Evolutionary conservation across 192 early-diverging fungal genomes (phyloP).

Genomic region (Phycomyces nitens): DNA sequence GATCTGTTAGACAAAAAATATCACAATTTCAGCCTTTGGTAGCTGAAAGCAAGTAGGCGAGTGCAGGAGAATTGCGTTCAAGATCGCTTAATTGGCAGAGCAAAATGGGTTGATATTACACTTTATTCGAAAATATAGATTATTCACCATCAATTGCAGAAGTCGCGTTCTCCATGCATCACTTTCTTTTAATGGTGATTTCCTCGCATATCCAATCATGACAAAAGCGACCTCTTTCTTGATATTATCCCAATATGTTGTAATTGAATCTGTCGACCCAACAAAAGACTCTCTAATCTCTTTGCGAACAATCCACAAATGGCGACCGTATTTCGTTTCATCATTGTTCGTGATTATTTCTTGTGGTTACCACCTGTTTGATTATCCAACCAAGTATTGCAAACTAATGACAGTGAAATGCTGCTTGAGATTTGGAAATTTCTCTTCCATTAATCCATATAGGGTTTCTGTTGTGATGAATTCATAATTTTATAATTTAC

Average conservation of each 20-base stretch:
- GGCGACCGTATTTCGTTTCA: background rate
- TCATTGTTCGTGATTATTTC: background rate
- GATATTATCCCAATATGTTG: background rate
- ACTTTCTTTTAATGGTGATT: background rate
- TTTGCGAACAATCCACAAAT: background rate
- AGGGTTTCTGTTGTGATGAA: background rate
- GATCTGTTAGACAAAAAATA: background rate
- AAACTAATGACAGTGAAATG: background rate
- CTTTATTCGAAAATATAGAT: background rate
- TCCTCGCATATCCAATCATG: background rate
- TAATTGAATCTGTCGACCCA: background rate
- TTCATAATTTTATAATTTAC: background rate
- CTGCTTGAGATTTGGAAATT: background rate
- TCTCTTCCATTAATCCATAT: background rate
- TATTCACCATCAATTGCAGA: constrained; percentile 3
- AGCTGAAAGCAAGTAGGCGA: background rate
- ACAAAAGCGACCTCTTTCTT: background rate
- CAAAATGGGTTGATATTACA: background rate
- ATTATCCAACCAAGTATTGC: background rate
- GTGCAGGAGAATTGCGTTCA: background rate
- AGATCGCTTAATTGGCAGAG: background rate
- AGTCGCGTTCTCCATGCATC: background rate
- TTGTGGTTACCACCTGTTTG: background rate
- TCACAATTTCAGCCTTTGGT: background rate
- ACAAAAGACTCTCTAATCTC: background rate